These are phyloP conservation scores for Axilococcus clingmanii DNA, from an alignment of 139 green algal genomes.

Conservation along the genomic window DNA sequence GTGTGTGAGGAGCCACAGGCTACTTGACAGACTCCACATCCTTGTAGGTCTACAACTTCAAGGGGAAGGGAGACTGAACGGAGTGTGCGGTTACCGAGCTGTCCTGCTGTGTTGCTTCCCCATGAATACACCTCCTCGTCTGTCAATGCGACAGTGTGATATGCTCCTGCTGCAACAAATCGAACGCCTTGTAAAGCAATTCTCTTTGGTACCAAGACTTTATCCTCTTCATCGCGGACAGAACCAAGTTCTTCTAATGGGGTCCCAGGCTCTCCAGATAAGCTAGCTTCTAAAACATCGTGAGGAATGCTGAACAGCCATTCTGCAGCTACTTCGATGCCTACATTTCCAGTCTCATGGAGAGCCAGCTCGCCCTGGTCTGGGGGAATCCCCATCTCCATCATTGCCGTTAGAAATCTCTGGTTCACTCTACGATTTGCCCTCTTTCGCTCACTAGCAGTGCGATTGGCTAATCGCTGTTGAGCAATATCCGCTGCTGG, in stretches of 20 bases:
- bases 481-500: conserved; percentile 38
- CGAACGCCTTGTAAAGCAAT: conserved; percentile 47
- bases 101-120: conserved; percentile 51
- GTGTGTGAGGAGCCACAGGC: conserved; percentile 52
- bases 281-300: conserved; percentile 35
- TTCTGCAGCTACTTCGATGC: conserved; percentile 84
- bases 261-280: conserved; percentile 20
- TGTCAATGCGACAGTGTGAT: conserved; percentile 66
- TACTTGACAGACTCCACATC: conserved; percentile 29
- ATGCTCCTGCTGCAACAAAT: conserved; percentile 44
- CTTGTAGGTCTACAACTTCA: conserved; percentile 30
- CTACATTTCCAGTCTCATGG: conserved; percentile 71
- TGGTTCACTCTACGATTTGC: conserved; percentile 53
- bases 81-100: conserved; percentile 48
- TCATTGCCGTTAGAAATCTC: conserved; percentile 61
- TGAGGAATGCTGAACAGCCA: conserved; percentile 67
- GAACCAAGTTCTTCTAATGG: conserved; percentile 8
- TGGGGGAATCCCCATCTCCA: conserved; percentile 80
- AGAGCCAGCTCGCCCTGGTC: conserved; percentile 60
- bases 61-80: conserved; percentile 9
- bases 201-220: conserved; percentile 34
- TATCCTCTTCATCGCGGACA: conserved; percentile 21
- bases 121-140: conserved; percentile 59
- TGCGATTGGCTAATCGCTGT: conserved; percentile 10
- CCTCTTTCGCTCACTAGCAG: conserved; percentile 18